Evolutionary conservation across 139 green algal genomes (phyloP).

Genomic region (Spirogloea muscicola): DNA sequence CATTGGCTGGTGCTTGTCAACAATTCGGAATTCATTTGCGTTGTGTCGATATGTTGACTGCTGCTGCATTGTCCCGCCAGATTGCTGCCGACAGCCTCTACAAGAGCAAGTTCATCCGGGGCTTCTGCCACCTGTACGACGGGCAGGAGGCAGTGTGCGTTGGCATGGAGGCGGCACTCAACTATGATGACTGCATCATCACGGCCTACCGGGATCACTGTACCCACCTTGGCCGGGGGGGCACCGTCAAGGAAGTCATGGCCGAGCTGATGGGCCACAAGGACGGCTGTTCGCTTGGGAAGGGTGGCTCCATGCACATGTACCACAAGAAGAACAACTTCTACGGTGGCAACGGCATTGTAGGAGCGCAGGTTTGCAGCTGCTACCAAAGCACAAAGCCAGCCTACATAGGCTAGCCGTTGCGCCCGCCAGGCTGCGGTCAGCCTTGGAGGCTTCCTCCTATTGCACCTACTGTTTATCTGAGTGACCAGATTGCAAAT

Average conservation of each 20-base stretch:
- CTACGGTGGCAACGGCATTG: conserved; percentile 94
- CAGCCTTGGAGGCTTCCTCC: no score
- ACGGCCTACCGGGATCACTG: conserved; percentile 98
- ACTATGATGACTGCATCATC: conserved; percentile 85
- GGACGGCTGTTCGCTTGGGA: conserved; percentile 70
- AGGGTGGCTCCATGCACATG: conserved; percentile 98
- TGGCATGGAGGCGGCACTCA: conserved; percentile 86
- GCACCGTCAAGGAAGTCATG: conserved; percentile 76
- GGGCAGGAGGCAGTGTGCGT: conserved; percentile 90
- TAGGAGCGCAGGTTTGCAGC: conserved; percentile 86
- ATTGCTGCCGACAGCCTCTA: conserved; percentile 86
- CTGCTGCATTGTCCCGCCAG: no score
- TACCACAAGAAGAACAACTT: conserved; percentile 85
- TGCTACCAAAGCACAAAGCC: no score
- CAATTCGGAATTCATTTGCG: neutral
- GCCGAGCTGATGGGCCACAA: conserved; percentile 88
- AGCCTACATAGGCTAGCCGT: no score
- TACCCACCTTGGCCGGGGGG: conserved; percentile 82
- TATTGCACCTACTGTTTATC: no score
- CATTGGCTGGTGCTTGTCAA: no score
- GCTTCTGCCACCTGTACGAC: conserved; percentile 99
- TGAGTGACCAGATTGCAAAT: no score
- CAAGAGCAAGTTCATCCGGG: conserved; percentile 80
- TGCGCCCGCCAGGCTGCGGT: no score
- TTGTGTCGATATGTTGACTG: no score